phyloP scores from a whole-genome alignment of 2,329 filamentous ascomycete genomes.

The Venturia aucupariae region DNA sequence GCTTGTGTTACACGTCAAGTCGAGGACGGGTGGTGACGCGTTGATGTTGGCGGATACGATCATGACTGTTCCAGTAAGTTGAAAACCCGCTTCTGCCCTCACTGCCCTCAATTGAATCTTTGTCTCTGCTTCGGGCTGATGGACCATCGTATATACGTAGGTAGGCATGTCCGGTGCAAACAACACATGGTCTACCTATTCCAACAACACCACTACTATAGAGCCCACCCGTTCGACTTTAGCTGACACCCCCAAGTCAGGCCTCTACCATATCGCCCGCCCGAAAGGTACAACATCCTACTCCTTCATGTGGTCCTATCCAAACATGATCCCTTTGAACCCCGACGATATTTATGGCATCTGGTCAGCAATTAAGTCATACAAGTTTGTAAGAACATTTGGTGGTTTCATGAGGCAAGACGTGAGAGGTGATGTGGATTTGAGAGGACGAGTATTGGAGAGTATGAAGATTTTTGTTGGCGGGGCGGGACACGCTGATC shows the following conservation, averaged over 20 bases:
- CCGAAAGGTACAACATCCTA: constrained; percentile 42
- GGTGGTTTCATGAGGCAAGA: constrained; percentile 58
- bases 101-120: too few species aligned
- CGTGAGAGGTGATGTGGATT: constrained; percentile 39
- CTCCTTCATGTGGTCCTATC: constrained; percentile 69
- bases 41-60: constrained; percentile 73
- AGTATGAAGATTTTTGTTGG: constrained; percentile 67
- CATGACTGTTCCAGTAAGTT: constrained; percentile 53
- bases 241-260: constrained; percentile 20
- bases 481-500: constrained; percentile 36
- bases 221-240: neutral
- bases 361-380: constrained; percentile 56
- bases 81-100: too few species aligned
- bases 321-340: constrained; percentile 57
- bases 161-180: neutral
- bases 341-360: constrained; percentile 56
- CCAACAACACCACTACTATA: constrained; percentile 14
- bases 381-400: constrained; percentile 57
- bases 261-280: constrained; percentile 20
- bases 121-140: too few species aligned
- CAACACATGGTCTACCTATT: constrained; percentile 10
- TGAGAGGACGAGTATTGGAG: constrained; percentile 59
- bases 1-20: constrained; percentile 53
- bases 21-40: constrained; percentile 22
- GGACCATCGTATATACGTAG: neutral